Evolutionary conservation across 352 stramenopile species (phyloP).

Genomic region (Phytophthora cactorum): DNA sequence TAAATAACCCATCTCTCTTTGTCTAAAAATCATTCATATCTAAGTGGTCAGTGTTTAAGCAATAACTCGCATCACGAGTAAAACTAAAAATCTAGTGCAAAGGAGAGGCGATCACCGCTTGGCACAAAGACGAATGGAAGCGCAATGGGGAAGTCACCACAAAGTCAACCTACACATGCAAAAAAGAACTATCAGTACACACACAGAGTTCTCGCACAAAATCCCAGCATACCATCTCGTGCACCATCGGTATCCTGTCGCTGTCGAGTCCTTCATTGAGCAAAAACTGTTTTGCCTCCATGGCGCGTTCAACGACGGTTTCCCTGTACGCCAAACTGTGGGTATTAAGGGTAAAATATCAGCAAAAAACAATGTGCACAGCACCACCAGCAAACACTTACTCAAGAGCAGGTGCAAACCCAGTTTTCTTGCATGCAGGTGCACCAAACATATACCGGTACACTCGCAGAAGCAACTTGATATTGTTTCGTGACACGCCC

Average conservation of each 20-base stretch:
- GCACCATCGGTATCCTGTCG: conserved; percentile 47
- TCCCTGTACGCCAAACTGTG: conserved; percentile 59
- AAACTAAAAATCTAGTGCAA: conserved; percentile 20
- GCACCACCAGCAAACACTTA: conserved; percentile 30
- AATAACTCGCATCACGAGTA: no score
- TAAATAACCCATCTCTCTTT: conserved; percentile 8
- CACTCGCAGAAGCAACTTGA: conserved; percentile 79
- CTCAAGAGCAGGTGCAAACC: conserved; percentile 78
- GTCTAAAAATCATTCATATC: conserved; percentile 8
- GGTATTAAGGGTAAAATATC: conserved; percentile 4
- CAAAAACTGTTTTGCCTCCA: conserved; percentile 63
- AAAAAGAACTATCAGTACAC: conserved; percentile 3
- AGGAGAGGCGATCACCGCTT: conserved; percentile 38
- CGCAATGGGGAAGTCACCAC: conserved; percentile 59
- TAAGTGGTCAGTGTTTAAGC: conserved; percentile 17
- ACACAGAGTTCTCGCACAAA: background rate
- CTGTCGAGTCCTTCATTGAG: conserved; percentile 44
- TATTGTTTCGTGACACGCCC: conserved; percentile 63
- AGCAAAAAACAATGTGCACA: background rate
- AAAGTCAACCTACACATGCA: conserved; percentile 65
- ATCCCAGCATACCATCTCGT: conserved; percentile 55
- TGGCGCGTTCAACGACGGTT: conserved; percentile 58
- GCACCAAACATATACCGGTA: conserved; percentile 83
- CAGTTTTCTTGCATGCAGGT: conserved; percentile 56
- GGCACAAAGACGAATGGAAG: conserved; percentile 70